Conservation (phyloP, 192 early-diverging fungal genomes). For the Helicostylum pulchrum region DNA sequence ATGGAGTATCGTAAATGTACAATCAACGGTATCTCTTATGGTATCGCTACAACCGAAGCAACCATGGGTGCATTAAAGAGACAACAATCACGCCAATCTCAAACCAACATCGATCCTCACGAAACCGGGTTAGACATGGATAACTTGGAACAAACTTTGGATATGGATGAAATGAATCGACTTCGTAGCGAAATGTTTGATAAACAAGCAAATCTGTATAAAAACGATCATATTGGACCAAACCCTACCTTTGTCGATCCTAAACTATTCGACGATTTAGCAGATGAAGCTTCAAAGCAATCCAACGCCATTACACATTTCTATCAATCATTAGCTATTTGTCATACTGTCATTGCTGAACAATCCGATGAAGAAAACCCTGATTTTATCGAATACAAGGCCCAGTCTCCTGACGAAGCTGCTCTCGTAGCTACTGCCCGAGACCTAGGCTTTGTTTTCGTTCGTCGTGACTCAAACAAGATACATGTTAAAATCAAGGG, state of each 20-base stretch:
- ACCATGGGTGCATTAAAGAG: constrained; percentile 39
- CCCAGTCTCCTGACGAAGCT: constrained; percentile 93
- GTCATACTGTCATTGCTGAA: constrained; percentile 83
- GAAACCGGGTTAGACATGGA: constrained; percentile 22
- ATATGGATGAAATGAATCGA: constrained; percentile 31
- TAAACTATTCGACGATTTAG: constrained; percentile 61
- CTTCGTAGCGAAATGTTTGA: constrained; percentile 51
- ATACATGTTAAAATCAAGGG: constrained; percentile 74
- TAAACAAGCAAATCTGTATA: constrained; percentile 53
- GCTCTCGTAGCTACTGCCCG: constrained; percentile 86
- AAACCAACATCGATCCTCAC: constrained; percentile 9
- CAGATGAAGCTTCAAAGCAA: constrained; percentile 43
- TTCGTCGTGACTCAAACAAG: constrained; percentile 64
- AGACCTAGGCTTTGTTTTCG: constrained; percentile 79
- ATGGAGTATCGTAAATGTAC: constrained; percentile 95
- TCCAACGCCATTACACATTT: constrained; percentile 70
- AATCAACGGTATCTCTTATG: constrained; percentile 82
- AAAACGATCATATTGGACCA: constrained; percentile 60
- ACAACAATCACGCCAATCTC: constrained; percentile 11
- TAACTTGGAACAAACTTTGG: constrained; percentile 33
- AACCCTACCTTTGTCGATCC: constrained; percentile 72
- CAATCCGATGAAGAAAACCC: constrained; percentile 34
- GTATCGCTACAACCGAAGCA: constrained; percentile 57
- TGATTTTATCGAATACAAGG: constrained; percentile 77
- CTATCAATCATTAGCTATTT: constrained; percentile 80